Conservation (phyloP, 1,139 yeast genomes). For the Candida sp. region DNA sequence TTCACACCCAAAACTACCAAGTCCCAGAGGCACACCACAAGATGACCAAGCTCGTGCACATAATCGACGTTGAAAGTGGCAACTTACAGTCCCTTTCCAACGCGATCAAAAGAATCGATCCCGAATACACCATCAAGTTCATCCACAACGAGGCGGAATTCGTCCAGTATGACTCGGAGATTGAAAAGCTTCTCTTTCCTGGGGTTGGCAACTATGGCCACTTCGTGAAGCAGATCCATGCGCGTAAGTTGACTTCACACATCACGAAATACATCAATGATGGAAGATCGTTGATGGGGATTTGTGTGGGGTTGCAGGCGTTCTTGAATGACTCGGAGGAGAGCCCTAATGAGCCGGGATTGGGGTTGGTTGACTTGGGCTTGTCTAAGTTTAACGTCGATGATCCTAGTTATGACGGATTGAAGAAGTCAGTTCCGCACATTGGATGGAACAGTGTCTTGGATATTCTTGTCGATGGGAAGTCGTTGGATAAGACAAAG, state of each 20-base stretch:
- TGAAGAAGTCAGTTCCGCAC: constrained; percentile 83
- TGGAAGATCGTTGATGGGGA: constrained; percentile 92
- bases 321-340: constrained; percentile 80
- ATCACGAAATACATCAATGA: constrained; percentile 64
- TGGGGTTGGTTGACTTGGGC: constrained; percentile 51
- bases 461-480: constrained; percentile 19
- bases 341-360: constrained; percentile 61
- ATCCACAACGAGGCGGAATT: constrained; percentile 47
- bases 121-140: constrained; percentile 54
- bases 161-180: constrained; percentile 38
- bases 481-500: constrained; percentile 16
- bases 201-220: constrained; percentile 99
- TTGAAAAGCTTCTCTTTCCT: constrained; percentile 71
- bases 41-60: constrained; percentile 56
- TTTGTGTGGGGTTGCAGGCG: constrained; percentile 95
- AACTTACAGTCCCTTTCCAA: constrained; percentile 87
- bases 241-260: constrained; percentile 67
- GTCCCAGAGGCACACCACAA: not conserved
- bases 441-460: constrained; percentile 86
- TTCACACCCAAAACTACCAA: not conserved
- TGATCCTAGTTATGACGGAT: constrained; percentile 31
- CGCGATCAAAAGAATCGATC: constrained; percentile 79
- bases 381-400: constrained; percentile 62
- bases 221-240: constrained; percentile 72
- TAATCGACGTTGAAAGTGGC: constrained; percentile 96